Base-by-base conservation (phyloP, 192 early-diverging fungal genomes). In the Linnemannia schmuckeri region DNA sequence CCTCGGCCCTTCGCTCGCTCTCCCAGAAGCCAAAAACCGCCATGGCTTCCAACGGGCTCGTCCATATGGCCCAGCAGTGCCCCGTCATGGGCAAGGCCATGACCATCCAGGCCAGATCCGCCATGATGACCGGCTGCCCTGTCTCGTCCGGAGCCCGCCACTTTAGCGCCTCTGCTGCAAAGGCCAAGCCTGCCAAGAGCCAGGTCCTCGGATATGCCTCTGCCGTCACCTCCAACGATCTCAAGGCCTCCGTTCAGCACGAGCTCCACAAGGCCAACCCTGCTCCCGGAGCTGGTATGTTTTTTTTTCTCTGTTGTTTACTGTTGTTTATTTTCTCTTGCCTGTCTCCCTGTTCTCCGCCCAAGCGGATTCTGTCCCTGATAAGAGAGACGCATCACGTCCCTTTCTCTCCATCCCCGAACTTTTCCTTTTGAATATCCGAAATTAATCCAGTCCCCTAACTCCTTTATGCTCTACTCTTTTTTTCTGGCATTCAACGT, bases 1-100 rank as follows among this genome's bases (percentile, higher is more conserved):
- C 93, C 42, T 88, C 92, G n/a, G 91, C 93, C 61, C 90, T 97
- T 52, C 91, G 96, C 81, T 88, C 90, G 63, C 91, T 97, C 66
- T 83, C 91, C 42, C 76, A 80, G 68, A 80, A 71, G 46, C 78
- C 90, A 27, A 75, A 70, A 42, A 76, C 80, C 79, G 82, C 83
- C 73, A 75, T 89, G 79, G 75, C 74, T 38, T 55, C 74, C 81
- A 80, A 89, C 61, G 89, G 89, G 44, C 88, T 95, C 22, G 80
- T 95, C 75, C 76, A 73, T 38, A 91, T 91, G 84, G 95, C 95
- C 40, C 88, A 93, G 78, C 88, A 92, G 79, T 97, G 96, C 84
- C 96, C 96, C 57, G 92, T 97, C 76, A 96, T 97, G 95, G 91
- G 92, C 75, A 92, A 91, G 79, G 96, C 96, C 42, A 86, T 97